Evolutionary conservation across 306 rosid genomes (phyloP), one percentile per base, ranked within the genome.

Genomic region (Dryas octopetala): DNA sequence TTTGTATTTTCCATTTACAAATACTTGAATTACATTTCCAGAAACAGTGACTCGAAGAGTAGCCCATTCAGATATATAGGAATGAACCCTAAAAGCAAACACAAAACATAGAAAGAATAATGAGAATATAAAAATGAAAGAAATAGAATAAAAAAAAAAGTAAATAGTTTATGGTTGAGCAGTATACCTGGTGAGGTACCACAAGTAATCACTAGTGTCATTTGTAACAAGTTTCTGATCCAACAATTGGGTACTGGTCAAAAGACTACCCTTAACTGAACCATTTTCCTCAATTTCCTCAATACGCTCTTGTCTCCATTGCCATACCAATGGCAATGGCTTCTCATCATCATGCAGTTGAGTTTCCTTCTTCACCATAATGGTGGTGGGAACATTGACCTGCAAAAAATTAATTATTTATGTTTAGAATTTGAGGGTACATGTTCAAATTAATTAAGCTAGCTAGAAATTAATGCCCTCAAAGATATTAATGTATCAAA

Each of bases 231-330:
- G 6, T 16, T 76, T 76, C 15, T 76, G 80, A 28, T 68, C 63
- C n/a, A 68, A 54, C n/a, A 68, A 62, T 2, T 68, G 49, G 13
- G 10, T 13, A 64, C 26, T 11, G 41, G 68, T 64, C 26, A 64
- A 17, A 64, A 41, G 41, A 26, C 68, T 43, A 64, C 15, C 12
- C 19, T 13, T 1, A 40, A 64, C 47, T 8, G 2, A 38, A 23
- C 68, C 68, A 8, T 63, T 11, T 8, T 60, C 41, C 49, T 63
- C 41, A 14, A 59, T 23, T 15, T 26, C 43, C 1, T 15, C 26
- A 28, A 59, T 23, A 41, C 55, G 81, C 59, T 85, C 86, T 41
- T 1, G 2, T 57, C 11, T 60, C 86, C 81, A 85, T 38, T 62
- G 19, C 85, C 89, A 85, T 10, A 65, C 48, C 70, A 83, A 61